Percentiles rank a stretch among this genome's conserved stretches.
These are phyloP conservation scores for Cladosporium sp. DNA, from an alignment of 2,329 filamentous ascomycete genomes.

Conservation along the genomic window DNA sequence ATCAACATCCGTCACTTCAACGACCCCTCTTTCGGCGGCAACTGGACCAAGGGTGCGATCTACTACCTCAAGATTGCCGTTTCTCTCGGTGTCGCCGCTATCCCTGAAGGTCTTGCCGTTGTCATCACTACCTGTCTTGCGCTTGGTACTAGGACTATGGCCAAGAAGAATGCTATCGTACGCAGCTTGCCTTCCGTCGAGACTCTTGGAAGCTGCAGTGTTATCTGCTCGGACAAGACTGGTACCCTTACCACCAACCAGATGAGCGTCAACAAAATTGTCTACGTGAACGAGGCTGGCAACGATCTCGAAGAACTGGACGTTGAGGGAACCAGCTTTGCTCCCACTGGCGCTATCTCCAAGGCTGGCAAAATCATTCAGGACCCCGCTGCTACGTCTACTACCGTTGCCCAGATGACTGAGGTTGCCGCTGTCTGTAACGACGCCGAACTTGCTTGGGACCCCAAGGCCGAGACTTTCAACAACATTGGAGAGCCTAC, in stretches of 20 bases:
- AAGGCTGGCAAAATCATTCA: constrained; percentile 61
- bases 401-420: constrained; percentile 74
- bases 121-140: constrained; percentile 99
- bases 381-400: constrained; percentile 66
- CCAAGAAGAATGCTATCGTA: constrained; percentile 95
- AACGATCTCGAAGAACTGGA: constrained; percentile 77
- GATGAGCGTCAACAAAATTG: constrained; percentile 95
- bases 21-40: constrained; percentile 82
- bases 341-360: constrained; percentile 72
- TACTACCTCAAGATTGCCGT: constrained; percentile 99
- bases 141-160: constrained; percentile 96
- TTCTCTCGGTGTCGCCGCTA: constrained; percentile 94
- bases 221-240: constrained; percentile 99
- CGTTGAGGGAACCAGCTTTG: constrained; percentile 89
- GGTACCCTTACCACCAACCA: constrained; percentile 98
- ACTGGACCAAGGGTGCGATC: constrained; percentile 91
- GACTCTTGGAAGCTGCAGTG: constrained; percentile 96
- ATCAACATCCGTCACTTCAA: constrained; percentile 98
- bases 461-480: constrained; percentile 68
- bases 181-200: constrained; percentile 95
- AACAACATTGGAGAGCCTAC: constrained; percentile 90
- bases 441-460: constrained; percentile 77
- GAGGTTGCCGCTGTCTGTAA: constrained; percentile 77
- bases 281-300: constrained; percentile 73
- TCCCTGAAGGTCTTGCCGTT: constrained; percentile 93